Base-by-base conservation (phyloP, 2,329 filamentous ascomycete species). In the Fusarium buxicola region DNA sequence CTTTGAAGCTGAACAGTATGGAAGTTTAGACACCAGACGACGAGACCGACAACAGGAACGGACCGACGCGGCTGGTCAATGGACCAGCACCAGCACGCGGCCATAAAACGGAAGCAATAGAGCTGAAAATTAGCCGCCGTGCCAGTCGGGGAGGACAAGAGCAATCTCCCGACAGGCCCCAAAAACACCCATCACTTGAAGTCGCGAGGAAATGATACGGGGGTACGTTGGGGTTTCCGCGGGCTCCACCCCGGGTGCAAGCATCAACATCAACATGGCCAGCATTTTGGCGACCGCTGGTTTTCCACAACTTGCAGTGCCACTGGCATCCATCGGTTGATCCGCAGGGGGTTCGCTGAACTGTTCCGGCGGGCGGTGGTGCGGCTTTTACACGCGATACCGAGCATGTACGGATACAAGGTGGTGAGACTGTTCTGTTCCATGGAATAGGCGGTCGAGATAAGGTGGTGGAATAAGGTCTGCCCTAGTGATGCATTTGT, bases 391-490 rank as follows among this genome's bases (percentile, higher is more conserved):
- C 25, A 21, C 25, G 13, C 8, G 28, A 27, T 24, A 41, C 38
- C n/a, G n/a, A n/a, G n/a, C n/a, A n/a, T n/a, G n/a, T n/a, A n/a
- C n/a, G n/a, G n/a, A n/a, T n/a, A n/a, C n/a, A n/a, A n/a, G n/a
- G n/a, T n/a, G n/a, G n/a, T n/a, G n/a, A n/a, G n/a, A n/a, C n/a
- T n/a, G n/a, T n/a, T n/a, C n/a, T n/a, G n/a, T n/a, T n/a, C n/a
- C n/a, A n/a, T n/a, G n/a, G n/a, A n/a, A n/a, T n/a, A 46, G 24
- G 47, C 15, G 31, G 52, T 56, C 40, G 28, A 56, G 52, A 60
- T 52, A 56, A 52, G 40, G 57, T 56, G 57, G 15, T 31, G 40
- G 36, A 31, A 47, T 48, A 57, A 56, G 32, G 57, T 59, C 43
- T 10, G 21, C 41, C 47, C 47, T 49, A 25, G 15, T 16, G 32